A percentile compares a stretch with the other conserved stretches of the same genome.
Conservation (phyloP, 2,329 filamentous ascomycete species). For the Clathrospora elynae region DNA sequence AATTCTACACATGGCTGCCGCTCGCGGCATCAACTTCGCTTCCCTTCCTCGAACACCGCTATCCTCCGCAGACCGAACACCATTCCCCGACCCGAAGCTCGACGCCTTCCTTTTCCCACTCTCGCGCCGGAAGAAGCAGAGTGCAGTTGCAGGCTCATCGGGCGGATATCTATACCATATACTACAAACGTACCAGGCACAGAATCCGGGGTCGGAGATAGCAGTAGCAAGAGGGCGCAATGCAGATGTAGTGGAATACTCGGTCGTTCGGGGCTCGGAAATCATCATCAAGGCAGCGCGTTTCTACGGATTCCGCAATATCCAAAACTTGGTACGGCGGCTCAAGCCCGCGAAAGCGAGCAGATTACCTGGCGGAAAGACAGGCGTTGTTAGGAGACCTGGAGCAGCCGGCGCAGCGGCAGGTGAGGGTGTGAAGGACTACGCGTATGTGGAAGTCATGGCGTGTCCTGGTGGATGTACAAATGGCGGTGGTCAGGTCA, state of each 20-base stretch:
- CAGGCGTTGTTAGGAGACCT: slow-evolving; percentile 64
- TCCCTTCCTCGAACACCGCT: slow-evolving; percentile 66
- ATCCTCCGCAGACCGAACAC: slow-evolving; percentile 51
- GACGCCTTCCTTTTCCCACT: slow-evolving; percentile 74
- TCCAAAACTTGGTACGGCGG: slow-evolving; percentile 94
- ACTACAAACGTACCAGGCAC: slow-evolving; percentile 72
- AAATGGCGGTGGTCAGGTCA: slow-evolving; percentile 95
- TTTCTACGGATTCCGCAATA: slow-evolving; percentile 97
- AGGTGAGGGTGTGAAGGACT: slow-evolving; percentile 68
- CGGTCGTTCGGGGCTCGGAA: slow-evolving; percentile 60
- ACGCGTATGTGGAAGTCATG: slow-evolving; percentile 98
- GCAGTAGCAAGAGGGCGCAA: slow-evolving; percentile 79
- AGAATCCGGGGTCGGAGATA: slow-evolving; percentile 73
- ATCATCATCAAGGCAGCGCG: slow-evolving; percentile 62
- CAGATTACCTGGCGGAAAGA: slow-evolving; percentile 48
- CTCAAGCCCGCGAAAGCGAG: slow-evolving; percentile 80
- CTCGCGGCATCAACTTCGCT: slow-evolving; percentile 78
- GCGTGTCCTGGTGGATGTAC: slow-evolving; percentile 98
- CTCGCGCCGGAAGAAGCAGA: slow-evolving; percentile 44
- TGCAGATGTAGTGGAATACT: slow-evolving; percentile 86
- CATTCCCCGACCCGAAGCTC: slow-evolving; percentile 75
- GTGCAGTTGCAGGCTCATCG: slow-evolving; percentile 72
- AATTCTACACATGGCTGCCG: slow-evolving; percentile 84
- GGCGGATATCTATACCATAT: slow-evolving; percentile 89
- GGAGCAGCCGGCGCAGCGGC: slow-evolving; percentile 67